Evolutionary conservation across 768 basidiomycete species (phyloP).

Genomic region (button mushroom (Agaricus bisporus)): DNA sequence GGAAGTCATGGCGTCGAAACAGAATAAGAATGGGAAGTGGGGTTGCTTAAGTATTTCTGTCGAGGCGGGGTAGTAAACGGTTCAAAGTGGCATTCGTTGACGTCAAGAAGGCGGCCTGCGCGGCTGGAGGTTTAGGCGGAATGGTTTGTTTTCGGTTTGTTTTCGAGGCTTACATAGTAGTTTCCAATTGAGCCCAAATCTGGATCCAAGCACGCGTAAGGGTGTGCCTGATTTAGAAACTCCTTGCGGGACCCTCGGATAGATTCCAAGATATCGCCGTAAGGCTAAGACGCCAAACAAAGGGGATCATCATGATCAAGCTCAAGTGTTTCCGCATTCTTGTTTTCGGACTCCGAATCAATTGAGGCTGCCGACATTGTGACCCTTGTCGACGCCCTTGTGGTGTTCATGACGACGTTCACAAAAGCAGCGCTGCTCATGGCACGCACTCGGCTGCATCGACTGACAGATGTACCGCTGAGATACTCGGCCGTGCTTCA

Average conservation of each 20-base stretch:
- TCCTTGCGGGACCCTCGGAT: slow-evolving; percentile 35
- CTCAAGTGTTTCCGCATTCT: slow-evolving; percentile 22
- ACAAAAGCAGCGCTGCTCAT: too few species aligned
- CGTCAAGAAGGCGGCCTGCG: slow-evolving; percentile 18
- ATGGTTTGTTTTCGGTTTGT: slow-evolving; percentile 29
- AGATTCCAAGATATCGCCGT: slow-evolving; percentile 33
- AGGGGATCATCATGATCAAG: slow-evolving; percentile 34
- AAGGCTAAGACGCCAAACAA: slow-evolving; percentile 24
- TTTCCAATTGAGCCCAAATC: slow-evolving; percentile 28
- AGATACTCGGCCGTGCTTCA: neutral
- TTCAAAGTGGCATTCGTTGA: slow-evolving; percentile 21
- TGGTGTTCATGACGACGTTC: slow-evolving; percentile 12
- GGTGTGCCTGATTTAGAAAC: slow-evolving; percentile 8
- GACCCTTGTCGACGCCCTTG: slow-evolving; percentile 22
- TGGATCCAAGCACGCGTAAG: slow-evolving; percentile 37
- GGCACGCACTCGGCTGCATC: too few species aligned
- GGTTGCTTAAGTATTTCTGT: slow-evolving; percentile 7
- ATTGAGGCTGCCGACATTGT: slow-evolving; percentile 20
- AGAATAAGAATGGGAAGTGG: slow-evolving; percentile 18
- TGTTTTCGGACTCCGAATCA: slow-evolving; percentile 15
- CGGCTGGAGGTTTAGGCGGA: slow-evolving; percentile 16
- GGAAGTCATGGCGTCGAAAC: slow-evolving; percentile 32
- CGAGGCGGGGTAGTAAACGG: slow-evolving; percentile 20
- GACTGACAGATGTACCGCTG: too few species aligned
- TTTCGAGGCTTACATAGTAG: slow-evolving; percentile 28